Evolutionary conservation across 169 alveolate species (phyloP), one percentile per base, ranked within the genome.

Genomic region (Eimeria necatrix): DNA sequence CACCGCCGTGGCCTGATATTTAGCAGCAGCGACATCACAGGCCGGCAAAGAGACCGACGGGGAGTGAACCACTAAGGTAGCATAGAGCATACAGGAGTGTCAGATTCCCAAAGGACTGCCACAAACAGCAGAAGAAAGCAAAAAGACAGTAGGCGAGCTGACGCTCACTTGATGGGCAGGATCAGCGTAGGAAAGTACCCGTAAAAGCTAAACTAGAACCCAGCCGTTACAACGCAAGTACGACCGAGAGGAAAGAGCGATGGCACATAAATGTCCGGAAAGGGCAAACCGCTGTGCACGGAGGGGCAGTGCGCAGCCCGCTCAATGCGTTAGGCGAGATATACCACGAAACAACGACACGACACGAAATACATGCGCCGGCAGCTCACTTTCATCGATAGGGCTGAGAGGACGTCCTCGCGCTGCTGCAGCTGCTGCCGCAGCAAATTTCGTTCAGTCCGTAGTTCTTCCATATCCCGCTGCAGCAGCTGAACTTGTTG

Each of bases 361-460:
- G 68, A 56, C 68, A 18, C 22, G 22, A 56, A 56, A 56, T 1
- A 56, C 68, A 56, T 56, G 2, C 2, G 68, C 2, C 41, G 41
- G 41, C 41, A 32, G 41, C 41, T 32, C 41, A 73, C 83, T 48
- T 73, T 73, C 14, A 73, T 22, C 18, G 83, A 73, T 8, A 73
- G 46, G 56, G 52, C 83, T 12, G 83, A 73, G 51, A 73, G 51
- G 24, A 73, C 46, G n/a, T 41, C 83, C 12, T 73, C 83, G 16
- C 83, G 83, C 56, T 73, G 83, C 83, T 73, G 83, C 56, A 73
- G 52, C 83, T 56, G 68, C 68, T 56, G 68, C 68, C 68, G 68
- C 68, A 56, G 20, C 68, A 56, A 18, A 10, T 10, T 18, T 18
- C 20, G 12, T 56, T 56, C 68, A 14, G 22, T 56, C 68, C 20